Conservation (phyloP, 2,329 filamentous ascomycete genomes). For the Magnaporthiopsis incrustans region DNA sequence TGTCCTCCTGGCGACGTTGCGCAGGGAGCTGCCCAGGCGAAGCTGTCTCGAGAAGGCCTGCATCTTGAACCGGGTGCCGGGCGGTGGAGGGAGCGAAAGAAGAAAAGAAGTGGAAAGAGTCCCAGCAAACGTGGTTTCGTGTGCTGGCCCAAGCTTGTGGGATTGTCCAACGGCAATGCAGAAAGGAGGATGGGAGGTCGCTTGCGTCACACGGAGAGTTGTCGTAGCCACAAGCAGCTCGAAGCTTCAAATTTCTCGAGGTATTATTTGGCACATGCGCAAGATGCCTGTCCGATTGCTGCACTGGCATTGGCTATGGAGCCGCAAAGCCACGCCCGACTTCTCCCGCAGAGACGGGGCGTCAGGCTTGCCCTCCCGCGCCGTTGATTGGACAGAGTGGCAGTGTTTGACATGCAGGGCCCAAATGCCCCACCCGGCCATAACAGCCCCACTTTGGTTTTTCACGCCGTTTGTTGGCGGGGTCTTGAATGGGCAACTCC, state of each 20-base stretch:
- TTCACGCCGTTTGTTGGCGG: conserved; percentile 1
- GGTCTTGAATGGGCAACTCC: conserved; percentile 8
- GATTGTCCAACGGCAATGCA: not conserved
- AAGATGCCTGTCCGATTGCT: not conserved
- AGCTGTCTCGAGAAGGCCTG: conserved; percentile 72
- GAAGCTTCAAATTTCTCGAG: conserved; percentile 12
- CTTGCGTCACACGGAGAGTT: not conserved
- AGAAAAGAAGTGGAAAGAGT: conserved; percentile 7
- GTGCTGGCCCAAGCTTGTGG: not conserved
- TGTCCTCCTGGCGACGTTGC: conserved; percentile 55
- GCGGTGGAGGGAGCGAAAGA: conserved; percentile 4
- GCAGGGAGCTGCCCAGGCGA: conserved; percentile 59
- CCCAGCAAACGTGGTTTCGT: not conserved
- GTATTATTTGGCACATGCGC: conserved; percentile 1
- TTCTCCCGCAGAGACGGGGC: not conserved
- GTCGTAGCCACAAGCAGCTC: conserved; percentile 4
- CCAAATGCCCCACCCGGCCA: not conserved
- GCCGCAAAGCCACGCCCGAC: not conserved
- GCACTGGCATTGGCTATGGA: not conserved
- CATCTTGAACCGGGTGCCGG: conserved; percentile 47
- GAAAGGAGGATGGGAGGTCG: conserved; percentile 2
- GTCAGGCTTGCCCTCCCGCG: not conserved
- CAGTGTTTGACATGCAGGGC: not conserved
- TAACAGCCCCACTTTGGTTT: not conserved
- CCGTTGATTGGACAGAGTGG: not conserved